Percentiles rank a stretch among this genome's conserved stretches.
These are phyloP conservation scores for Crithidia acanthocephali DNA, from an alignment of 208 protist genomes.

Conservation along the genomic window DNA sequence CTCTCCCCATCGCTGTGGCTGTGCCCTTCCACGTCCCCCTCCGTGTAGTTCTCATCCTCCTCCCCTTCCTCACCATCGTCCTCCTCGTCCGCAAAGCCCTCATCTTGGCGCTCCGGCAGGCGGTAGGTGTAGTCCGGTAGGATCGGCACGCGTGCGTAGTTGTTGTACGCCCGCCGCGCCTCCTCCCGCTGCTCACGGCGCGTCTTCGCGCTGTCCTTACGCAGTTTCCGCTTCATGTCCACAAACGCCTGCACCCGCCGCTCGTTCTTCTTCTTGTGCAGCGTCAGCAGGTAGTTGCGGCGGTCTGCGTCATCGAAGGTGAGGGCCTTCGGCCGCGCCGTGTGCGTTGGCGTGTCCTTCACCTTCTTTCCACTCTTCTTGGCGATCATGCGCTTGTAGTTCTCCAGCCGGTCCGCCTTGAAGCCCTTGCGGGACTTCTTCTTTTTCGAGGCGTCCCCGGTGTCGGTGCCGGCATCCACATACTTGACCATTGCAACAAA, in stretches of 20 bases:
- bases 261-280: constrained; percentile 91
- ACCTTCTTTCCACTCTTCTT: constrained; percentile 58
- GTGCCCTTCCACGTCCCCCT: not conserved
- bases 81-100: constrained; percentile 34
- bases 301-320: constrained; percentile 68
- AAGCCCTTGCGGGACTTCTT: constrained; percentile 88
- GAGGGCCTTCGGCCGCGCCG: constrained; percentile 34
- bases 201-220: constrained; percentile 64
- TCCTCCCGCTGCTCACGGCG: constrained; percentile 83
- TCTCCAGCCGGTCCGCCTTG: constrained; percentile 84
- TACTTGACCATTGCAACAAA: constrained; percentile 49
- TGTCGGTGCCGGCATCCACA: constrained; percentile 42
- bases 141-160: constrained; percentile 85
- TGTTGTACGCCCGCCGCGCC: constrained; percentile 86
- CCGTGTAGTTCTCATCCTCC: constrained; percentile 12
- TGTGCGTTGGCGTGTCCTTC: constrained; percentile 18
- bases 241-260: constrained; percentile 88
- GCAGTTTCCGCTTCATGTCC: constrained; percentile 74
- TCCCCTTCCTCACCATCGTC: constrained; percentile 34
- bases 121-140: constrained; percentile 87
- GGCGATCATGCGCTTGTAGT: constrained; percentile 60
- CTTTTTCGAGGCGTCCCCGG: constrained; percentile 37
- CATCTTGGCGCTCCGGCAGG: constrained; percentile 54
- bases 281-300: constrained; percentile 72
- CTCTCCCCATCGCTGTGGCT: constrained; percentile 9